A percentile compares a stretch with the other conserved stretches of the same genome.
These are phyloP conservation scores for Fusarium sp. DNA, from an alignment of 2,329 filamentous ascomycete genomes.

Conservation along the genomic window DNA sequence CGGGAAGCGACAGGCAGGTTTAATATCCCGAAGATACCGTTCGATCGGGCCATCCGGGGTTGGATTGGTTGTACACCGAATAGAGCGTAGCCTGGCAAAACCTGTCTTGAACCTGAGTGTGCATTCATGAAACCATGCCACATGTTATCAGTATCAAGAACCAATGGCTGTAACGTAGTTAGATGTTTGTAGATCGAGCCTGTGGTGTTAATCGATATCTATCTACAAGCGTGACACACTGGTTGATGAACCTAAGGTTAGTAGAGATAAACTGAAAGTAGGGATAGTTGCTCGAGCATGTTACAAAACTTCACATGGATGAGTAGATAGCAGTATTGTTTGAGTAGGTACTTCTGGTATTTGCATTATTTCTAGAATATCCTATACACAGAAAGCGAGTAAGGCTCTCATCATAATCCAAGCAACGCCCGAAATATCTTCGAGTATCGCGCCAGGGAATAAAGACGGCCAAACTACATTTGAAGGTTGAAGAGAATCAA, in stretches of 20 bases:
- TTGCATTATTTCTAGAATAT: constrained; percentile 59
- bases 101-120: neutral
- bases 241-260: neutral
- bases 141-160: neutral
- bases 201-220: neutral
- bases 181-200: neutral
- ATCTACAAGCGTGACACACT: neutral
- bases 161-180: constrained; percentile 1
- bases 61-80: constrained; percentile 2
- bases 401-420: constrained; percentile 54
- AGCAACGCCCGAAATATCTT: constrained; percentile 41
- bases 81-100: neutral
- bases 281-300: neutral
- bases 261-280: neutral
- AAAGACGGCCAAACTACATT: constrained; percentile 66
- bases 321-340: constrained; percentile 4
- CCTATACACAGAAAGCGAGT: constrained; percentile 75
- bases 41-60: constrained; percentile 9
- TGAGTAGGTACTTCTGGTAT: constrained; percentile 77
- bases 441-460: constrained; percentile 38
- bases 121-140: neutral
- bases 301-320: neutral
- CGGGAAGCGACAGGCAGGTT: neutral
- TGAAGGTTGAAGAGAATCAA: constrained; percentile 59
- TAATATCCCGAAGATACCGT: constrained; percentile 11